Percentiles rank a stretch among this genome's conserved stretches.
These are phyloP conservation scores for Tinospora cordifolia DNA, from an alignment of 164 flowering plant species.

Conservation along the genomic window DNA sequence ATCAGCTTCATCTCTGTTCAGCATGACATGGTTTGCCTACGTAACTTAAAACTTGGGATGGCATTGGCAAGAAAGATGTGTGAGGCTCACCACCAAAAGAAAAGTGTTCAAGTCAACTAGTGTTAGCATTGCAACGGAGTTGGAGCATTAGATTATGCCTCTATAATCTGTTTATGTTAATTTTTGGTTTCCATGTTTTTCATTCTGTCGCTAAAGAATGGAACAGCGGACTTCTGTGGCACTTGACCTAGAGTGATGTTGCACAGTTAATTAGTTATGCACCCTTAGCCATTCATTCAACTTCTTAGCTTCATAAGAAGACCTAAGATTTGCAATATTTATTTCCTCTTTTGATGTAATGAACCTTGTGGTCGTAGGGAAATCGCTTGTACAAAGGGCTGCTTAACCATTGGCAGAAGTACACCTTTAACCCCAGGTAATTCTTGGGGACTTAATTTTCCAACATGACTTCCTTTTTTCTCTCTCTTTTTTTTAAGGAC, in stretches of 20 bases:
- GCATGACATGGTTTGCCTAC: neutral
- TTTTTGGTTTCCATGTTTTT: no score
- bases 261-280: neutral
- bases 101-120: no score
- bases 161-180: no score
- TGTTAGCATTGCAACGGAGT: no score
- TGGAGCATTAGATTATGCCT: no score
- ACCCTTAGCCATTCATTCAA: neutral
- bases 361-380: constrained; percentile 42
- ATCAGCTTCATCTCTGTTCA: neutral
- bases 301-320: constrained; percentile 1
- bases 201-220: no score
- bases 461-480: neutral
- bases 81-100: no score
- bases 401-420: constrained; percentile 93
- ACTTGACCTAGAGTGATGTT: neutral
- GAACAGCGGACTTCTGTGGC: neutral
- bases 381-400: constrained; percentile 87
- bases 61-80: no score
- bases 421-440: constrained; percentile 96
- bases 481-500: neutral
- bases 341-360: constrained; percentile 9
- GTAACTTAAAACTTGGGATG: no score
- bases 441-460: neutral
- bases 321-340: neutral